Evolutionary conservation across 2,329 filamentous ascomycete genomes (phyloP).

Genomic region (Lachnellula occidentalis): DNA sequence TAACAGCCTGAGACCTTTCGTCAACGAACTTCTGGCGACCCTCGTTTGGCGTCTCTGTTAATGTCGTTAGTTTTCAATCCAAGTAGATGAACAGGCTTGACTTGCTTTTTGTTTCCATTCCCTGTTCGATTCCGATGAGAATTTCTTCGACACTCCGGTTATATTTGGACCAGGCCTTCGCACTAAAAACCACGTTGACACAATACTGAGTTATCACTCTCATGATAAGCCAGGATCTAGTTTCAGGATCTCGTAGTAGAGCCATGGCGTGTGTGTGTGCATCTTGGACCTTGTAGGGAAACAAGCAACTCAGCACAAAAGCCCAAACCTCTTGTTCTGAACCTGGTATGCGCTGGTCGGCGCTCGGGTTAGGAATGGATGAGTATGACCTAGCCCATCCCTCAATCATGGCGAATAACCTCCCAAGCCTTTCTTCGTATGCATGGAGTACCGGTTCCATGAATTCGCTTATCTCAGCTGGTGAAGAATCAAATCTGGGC

Average conservation of each 20-base stretch:
- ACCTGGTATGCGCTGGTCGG: constrained; percentile 19
- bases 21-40: constrained; percentile 33
- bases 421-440: constrained; percentile 13
- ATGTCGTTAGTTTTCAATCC: constrained; percentile 5
- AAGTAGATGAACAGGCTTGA: neutral
- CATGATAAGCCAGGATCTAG: constrained; percentile 34
- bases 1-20: constrained; percentile 33
- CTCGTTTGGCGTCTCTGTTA: constrained; percentile 11
- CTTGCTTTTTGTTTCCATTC: constrained; percentile 2
- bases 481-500: neutral
- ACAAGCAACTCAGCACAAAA: constrained; percentile 33
- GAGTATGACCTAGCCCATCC: constrained; percentile 29
- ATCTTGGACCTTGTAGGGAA: constrained; percentile 26
- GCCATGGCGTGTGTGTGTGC: constrained; percentile 30
- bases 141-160: constrained; percentile 19
- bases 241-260: constrained; percentile 30
- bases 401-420: constrained; percentile 20
- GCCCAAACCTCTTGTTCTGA: constrained; percentile 31
- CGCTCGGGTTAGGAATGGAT: constrained; percentile 15
- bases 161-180: constrained; percentile 33
- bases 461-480: neutral
- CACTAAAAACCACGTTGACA: constrained; percentile 31
- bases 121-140: constrained; percentile 20
- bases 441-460: constrained; percentile 2
- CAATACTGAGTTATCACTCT: constrained; percentile 36